These are phyloP conservation scores for Verticillium zaregamsianum DNA, from an alignment of 2,329 filamentous ascomycete species.

Conservation along the genomic window DNA sequence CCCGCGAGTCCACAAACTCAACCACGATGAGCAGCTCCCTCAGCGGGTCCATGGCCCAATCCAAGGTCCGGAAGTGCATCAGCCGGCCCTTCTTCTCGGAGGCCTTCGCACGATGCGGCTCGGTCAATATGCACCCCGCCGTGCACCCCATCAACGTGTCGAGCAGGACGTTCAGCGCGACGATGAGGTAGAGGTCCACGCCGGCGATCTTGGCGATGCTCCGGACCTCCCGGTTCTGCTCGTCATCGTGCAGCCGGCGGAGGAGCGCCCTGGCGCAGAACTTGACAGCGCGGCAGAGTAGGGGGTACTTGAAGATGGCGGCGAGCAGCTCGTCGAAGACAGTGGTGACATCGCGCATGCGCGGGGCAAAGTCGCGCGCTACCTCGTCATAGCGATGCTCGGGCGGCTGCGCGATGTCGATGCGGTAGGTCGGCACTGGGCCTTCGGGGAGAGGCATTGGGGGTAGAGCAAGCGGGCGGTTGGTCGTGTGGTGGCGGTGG, in stretches of 20 bases:
- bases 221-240: slow-evolving; percentile 54
- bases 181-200: slow-evolving; percentile 51
- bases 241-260: slow-evolving; percentile 41
- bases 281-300: slow-evolving; percentile 21
- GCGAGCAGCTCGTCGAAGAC: slow-evolving; percentile 48
- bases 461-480: no score
- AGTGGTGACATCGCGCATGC: slow-evolving; percentile 34
- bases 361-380: slow-evolving; percentile 36
- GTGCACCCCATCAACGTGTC: slow-evolving; percentile 61
- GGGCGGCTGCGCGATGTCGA: slow-evolving; percentile 52
- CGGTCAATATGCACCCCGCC: slow-evolving; percentile 37
- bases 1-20: slow-evolving; percentile 36
- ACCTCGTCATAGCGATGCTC: slow-evolving; percentile 45
- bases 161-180: slow-evolving; percentile 55
- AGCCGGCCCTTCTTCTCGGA: slow-evolving; percentile 22
- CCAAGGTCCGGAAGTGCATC: slow-evolving; percentile 49
- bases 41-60: slow-evolving; percentile 50
- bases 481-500: no score
- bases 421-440: slow-evolving; percentile 21
- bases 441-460: slow-evolving; percentile 7
- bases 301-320: slow-evolving; percentile 13
- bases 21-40: slow-evolving; percentile 46
- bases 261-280: slow-evolving; percentile 40
- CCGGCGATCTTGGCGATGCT: slow-evolving; percentile 47
- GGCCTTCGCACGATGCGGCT: slow-evolving; percentile 10